phyloP scores from a whole-genome alignment of 352 stramenopile genomes.

The Pilasporangium apinafurcum region DNA sequence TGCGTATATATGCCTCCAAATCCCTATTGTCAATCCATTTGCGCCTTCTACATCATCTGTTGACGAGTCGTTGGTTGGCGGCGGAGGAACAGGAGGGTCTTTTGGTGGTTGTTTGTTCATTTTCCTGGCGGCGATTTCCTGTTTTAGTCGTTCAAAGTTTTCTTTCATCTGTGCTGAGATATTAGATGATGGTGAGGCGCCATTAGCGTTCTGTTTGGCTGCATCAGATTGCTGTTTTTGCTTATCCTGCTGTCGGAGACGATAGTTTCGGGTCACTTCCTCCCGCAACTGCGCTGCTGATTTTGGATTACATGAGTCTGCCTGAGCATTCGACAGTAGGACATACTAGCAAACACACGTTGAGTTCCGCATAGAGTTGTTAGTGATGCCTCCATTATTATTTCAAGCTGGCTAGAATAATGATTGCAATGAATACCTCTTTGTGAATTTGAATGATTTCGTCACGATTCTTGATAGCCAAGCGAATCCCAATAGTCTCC shows the following conservation, averaged over 20 bases:
- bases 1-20: conserved; percentile 69
- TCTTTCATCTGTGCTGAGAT: conserved; percentile 57
- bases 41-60: conserved; percentile 2
- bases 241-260: conserved; percentile 59
- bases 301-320: conserved; percentile 76
- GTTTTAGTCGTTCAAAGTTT: conserved; percentile 68
- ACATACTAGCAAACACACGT: too few relatives aligned
- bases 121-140: conserved; percentile 62
- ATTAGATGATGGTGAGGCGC: conserved; percentile 16
- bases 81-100: conserved; percentile 8
- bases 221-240: conserved; percentile 28
- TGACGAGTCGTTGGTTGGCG: not conserved
- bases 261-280: conserved; percentile 67
- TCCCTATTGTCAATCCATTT: conserved; percentile 14
- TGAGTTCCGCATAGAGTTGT: too few relatives aligned
- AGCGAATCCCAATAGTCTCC: conserved; percentile 54
- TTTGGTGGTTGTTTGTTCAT: conserved; percentile 25
- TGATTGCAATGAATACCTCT: too few relatives aligned
- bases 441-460: conserved; percentile 87
- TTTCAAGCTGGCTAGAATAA: too few relatives aligned
- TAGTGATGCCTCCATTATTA: too few relatives aligned
- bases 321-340: conserved; percentile 70
- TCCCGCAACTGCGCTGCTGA: conserved; percentile 46
- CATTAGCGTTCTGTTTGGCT: conserved; percentile 16
- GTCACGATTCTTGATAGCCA: conserved; percentile 61